Conservation (phyloP, 2,329 filamentous ascomycete species). For the Capronia americana region DNA sequence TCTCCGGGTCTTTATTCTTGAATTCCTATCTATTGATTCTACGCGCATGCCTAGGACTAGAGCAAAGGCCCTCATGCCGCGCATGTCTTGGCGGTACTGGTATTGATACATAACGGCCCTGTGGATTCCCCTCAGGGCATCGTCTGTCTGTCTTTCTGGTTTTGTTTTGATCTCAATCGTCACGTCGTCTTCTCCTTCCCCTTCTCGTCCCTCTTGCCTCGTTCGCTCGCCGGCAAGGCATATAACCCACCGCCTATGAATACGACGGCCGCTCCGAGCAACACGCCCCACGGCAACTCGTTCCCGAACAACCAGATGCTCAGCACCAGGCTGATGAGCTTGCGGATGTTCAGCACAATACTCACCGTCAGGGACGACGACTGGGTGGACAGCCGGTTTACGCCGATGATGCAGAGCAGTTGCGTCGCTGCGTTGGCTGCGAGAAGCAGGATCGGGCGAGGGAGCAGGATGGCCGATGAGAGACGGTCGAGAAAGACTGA, state of each 20-base stretch:
- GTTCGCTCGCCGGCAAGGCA: slow-evolving; percentile 47
- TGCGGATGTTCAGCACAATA: slow-evolving; percentile 93
- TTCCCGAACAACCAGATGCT: slow-evolving; percentile 97
- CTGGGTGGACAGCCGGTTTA: slow-evolving; percentile 88
- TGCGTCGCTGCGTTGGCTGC: slow-evolving; percentile 75
- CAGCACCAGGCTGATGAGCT: slow-evolving; percentile 85
- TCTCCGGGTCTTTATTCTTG: neutral
- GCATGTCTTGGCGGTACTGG: neutral
- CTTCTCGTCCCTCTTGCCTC: neutral
- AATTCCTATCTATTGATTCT: neutral
- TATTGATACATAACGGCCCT: neutral
- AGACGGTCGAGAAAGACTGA: neutral
- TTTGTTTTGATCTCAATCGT: neutral
- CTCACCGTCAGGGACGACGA: slow-evolving; percentile 94
- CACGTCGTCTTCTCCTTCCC: slow-evolving; percentile 13
- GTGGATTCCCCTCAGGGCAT: neutral
- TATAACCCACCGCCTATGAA: slow-evolving; percentile 93
- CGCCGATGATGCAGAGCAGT: slow-evolving; percentile 91
- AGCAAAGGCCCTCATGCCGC: neutral
- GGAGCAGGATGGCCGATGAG: slow-evolving; percentile 38
- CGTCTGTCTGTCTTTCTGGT: neutral
- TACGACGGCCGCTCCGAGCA: slow-evolving; percentile 81
- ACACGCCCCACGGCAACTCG: slow-evolving; percentile 73
- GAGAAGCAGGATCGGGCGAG: slow-evolving; percentile 46
- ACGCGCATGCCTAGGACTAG: neutral